These are phyloP conservation scores for Claviceps quebecensis DNA, from an alignment of 2,329 filamentous ascomycete genomes.

Conservation along the genomic window DNA sequence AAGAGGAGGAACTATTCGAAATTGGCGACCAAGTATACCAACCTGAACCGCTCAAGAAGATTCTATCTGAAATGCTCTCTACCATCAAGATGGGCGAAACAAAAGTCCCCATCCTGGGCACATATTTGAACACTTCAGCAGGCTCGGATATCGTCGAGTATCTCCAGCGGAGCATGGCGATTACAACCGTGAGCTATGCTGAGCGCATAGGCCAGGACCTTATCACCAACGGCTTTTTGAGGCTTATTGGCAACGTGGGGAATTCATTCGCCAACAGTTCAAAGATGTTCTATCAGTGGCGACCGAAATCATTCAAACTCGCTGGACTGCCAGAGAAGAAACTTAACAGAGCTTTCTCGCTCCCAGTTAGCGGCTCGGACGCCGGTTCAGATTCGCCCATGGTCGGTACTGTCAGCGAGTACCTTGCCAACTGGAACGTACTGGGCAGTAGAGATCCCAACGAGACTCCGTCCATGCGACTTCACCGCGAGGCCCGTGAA, in stretches of 20 bases:
- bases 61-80: conserved; percentile 72
- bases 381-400: conserved; percentile 54
- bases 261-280: conserved; percentile 96
- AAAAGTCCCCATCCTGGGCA: conserved; percentile 90
- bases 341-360: conserved; percentile 61
- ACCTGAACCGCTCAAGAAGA: conserved; percentile 80
- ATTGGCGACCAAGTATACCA: conserved; percentile 81
- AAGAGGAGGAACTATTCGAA: conserved; percentile 69
- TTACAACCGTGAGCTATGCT: conserved; percentile 74
- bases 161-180: conserved; percentile 74
- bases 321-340: conserved; percentile 85
- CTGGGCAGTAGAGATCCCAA: conserved; percentile 74
- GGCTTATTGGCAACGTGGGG: conserved; percentile 85
- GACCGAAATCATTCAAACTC: conserved; percentile 76
- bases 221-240: conserved; percentile 70
- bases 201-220: conserved; percentile 93
- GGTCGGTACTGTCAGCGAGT: conserved; percentile 73
- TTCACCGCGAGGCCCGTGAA: conserved; percentile 79
- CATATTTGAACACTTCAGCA: conserved; percentile 82
- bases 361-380: conserved; percentile 44
- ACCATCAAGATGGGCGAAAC: conserved; percentile 78
- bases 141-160: conserved; percentile 94
- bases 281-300: conserved; percentile 95
- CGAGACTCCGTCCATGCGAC: conserved; percentile 74
- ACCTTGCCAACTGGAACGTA: conserved; percentile 84